Conservation (phyloP, 2,329 filamentous ascomycete species). For the Pyricularia sp. region DNA sequence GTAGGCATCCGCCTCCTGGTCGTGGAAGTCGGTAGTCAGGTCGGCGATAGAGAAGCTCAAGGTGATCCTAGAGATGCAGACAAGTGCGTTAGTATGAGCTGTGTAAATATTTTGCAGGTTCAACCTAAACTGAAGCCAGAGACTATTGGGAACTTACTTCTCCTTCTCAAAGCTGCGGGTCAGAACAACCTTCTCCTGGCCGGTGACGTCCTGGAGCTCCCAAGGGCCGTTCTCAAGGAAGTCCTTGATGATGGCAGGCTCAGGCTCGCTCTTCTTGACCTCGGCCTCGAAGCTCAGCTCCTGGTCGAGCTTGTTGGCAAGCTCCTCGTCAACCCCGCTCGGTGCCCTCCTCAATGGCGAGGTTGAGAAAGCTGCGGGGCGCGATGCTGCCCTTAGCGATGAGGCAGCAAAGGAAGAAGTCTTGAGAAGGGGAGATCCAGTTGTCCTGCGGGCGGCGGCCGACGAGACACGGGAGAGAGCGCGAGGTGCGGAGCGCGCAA, state of each 20-base stretch:
- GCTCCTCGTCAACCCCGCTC: constrained; percentile 61
- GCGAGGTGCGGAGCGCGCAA: constrained; percentile 60
- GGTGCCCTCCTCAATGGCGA: constrained; percentile 30
- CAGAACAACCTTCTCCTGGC: constrained; percentile 81
- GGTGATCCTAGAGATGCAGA: constrained; percentile 33
- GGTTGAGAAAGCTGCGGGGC: constrained; percentile 36
- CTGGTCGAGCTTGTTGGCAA: constrained; percentile 75
- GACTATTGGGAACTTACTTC: constrained; percentile 49
- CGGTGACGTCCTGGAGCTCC: constrained; percentile 70
- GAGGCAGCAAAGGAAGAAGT: constrained; percentile 34
- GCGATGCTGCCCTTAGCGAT: not conserved
- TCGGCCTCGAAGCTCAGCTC: constrained; percentile 80
- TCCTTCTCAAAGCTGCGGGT: constrained; percentile 79
- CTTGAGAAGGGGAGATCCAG: constrained; percentile 27
- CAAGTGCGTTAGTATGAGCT: constrained; percentile 9
- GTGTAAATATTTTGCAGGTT: not conserved
- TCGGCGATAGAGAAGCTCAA: constrained; percentile 81
- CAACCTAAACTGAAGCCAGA: not conserved
- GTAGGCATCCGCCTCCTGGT: constrained; percentile 30
- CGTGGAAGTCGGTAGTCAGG: constrained; percentile 57
- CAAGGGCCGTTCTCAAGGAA: constrained; percentile 82
- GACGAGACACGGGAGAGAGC: constrained; percentile 47
- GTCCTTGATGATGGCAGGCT: constrained; percentile 72
- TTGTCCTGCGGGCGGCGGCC: constrained; percentile 37
- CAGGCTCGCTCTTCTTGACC: constrained; percentile 61